Conservation (phyloP, 306 rosid species). For the Carpinus viminea region DNA sequence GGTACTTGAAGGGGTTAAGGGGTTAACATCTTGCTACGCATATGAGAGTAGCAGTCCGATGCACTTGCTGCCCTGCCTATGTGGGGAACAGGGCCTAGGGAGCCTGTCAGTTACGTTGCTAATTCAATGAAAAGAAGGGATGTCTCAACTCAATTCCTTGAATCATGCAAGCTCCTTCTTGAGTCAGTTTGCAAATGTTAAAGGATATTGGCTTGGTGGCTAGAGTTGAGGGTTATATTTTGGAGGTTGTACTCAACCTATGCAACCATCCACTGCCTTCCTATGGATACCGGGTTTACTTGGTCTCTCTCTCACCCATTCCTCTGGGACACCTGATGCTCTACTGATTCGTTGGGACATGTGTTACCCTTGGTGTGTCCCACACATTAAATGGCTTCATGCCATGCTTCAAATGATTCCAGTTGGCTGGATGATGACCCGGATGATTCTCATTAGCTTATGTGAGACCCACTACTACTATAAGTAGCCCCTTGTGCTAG, state of each 20-base stretch:
- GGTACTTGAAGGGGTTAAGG: neutral
- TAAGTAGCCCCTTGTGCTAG: neutral
- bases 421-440: neutral
- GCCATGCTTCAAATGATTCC: slow-evolving; percentile 10
- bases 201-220: neutral
- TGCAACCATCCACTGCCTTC: neutral
- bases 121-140: neutral
- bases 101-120: neutral
- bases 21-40: neutral
- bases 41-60: neutral
- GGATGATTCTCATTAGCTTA: neutral
- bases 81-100: slow-evolving; percentile 7
- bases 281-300: neutral
- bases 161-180: neutral
- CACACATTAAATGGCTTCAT: neutral
- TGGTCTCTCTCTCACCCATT: neutral
- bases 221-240: neutral
- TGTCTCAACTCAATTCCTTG: neutral
- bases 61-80: neutral
- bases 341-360: neutral
- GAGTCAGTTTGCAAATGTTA: neutral
- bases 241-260: neutral
- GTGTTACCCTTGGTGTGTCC: neutral
- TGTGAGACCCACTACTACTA: neutral
- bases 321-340: neutral